phyloP scores from a whole-genome alignment of 768 basidiomycete genomes.

The Mycena vulgaris region DNA sequence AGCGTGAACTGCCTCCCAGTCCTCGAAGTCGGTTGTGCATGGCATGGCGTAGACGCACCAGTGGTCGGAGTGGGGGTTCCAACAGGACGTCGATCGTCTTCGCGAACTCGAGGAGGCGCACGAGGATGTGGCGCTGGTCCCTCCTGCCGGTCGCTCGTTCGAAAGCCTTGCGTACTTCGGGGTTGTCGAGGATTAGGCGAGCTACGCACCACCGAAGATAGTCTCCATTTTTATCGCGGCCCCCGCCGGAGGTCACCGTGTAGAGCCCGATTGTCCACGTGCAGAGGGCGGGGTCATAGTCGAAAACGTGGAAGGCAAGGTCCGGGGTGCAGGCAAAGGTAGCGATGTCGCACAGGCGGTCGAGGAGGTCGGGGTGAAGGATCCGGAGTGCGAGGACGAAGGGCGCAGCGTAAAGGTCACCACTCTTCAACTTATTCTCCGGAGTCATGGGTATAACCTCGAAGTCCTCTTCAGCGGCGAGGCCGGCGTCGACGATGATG shows the following conservation, averaged over 20 bases:
- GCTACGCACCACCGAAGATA: neutral
- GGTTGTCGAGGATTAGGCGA: neutral
- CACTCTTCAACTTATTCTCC: neutral
- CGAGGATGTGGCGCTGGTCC: neutral
- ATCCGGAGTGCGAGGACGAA: neutral
- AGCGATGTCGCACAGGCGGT: neutral
- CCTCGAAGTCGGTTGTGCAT: neutral
- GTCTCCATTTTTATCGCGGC: neutral
- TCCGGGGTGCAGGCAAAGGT: neutral
- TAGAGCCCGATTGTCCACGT: slow-evolving; percentile 6
- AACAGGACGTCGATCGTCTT: neutral
- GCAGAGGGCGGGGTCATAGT: neutral
- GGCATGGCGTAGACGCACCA: neutral
- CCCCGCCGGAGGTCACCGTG: neutral
- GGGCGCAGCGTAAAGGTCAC: neutral
- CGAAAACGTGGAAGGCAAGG: slow-evolving; percentile 5
- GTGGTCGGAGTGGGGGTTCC: slow-evolving; percentile 4
- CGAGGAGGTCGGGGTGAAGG: neutral
- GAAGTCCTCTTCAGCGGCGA: neutral
- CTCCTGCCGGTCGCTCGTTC: neutral
- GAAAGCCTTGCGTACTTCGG: neutral
- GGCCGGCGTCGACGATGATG: neutral
- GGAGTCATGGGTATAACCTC: neutral
- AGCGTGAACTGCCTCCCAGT: neutral
- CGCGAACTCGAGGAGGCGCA: slow-evolving; percentile 3